Conservation (phyloP, 2,329 filamentous ascomycete species). For the Alternaria consortialis region DNA sequence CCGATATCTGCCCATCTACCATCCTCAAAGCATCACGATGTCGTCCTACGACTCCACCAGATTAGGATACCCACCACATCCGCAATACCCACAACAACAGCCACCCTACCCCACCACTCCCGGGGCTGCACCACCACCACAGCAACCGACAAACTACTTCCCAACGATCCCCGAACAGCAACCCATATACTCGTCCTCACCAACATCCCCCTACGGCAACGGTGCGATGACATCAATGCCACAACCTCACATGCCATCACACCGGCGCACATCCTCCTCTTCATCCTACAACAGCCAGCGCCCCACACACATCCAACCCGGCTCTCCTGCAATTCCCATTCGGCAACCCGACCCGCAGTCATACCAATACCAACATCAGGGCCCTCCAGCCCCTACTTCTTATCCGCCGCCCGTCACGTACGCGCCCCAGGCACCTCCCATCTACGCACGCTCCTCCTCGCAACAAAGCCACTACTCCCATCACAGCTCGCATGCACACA, state of each 20-base stretch:
- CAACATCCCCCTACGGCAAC: background rate
- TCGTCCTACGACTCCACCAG: slow-evolving; percentile 34
- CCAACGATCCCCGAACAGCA: slow-evolving; percentile 18
- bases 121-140: slow-evolving; percentile 2
- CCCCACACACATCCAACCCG: slow-evolving; percentile 1
- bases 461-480: slow-evolving; percentile 13
- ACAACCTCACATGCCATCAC: slow-evolving; percentile 3
- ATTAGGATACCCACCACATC: slow-evolving; percentile 20
- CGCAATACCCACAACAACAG: slow-evolving; percentile 15
- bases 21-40: slow-evolving; percentile 17
- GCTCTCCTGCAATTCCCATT: slow-evolving; percentile 11
- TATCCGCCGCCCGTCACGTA: slow-evolving; percentile 13
- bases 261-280: slow-evolving; percentile 16
- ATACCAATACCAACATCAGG: slow-evolving; percentile 4
- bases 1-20: background rate
- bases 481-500: slow-evolving; percentile 7
- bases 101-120: slow-evolving; percentile 29
- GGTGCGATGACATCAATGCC: background rate
- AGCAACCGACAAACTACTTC: slow-evolving; percentile 10
- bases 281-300: slow-evolving; percentile 6
- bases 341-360: slow-evolving; percentile 1
- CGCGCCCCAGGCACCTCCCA: background rate
- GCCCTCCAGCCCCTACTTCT: background rate
- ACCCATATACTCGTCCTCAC: slow-evolving; percentile 15
- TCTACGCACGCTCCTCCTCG: slow-evolving; percentile 13